Evolutionary conservation across 768 basidiomycete species (phyloP).

Genomic region (Leucocoprinus leucothites): DNA sequence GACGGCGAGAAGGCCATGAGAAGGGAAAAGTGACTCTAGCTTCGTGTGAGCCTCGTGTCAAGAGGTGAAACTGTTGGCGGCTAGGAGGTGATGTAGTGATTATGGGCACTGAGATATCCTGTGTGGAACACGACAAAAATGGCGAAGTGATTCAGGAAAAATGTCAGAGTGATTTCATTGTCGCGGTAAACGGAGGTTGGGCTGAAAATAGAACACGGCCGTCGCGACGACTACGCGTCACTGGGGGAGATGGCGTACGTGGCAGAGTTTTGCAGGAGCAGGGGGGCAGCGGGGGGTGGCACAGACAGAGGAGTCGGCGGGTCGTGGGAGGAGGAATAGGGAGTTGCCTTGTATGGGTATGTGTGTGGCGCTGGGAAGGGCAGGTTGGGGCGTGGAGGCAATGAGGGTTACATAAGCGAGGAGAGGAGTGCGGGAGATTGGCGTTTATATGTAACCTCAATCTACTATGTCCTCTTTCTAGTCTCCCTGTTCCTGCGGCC

Average conservation of each 20-base stretch:
- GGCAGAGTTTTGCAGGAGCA: no score
- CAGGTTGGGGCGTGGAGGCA: constrained; percentile 2
- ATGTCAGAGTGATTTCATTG: no score
- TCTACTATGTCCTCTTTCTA: constrained; percentile 42
- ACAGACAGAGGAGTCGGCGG: not conserved
- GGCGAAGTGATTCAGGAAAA: constrained; percentile 3
- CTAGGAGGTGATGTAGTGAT: not conserved
- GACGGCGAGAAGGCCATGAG: not conserved
- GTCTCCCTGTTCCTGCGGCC: constrained; percentile 17
- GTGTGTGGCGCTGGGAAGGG: not conserved
- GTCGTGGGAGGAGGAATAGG: no score
- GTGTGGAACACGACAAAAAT: not conserved
- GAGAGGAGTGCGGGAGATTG: constrained; percentile 3
- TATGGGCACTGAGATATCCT: no score
- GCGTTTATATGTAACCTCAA: constrained; percentile 25
- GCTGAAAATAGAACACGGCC: no score
- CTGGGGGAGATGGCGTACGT: no score
- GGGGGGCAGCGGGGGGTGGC: no score
- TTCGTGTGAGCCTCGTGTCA: constrained; percentile 13
- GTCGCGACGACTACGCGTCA: no score
- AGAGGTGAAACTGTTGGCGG: not conserved
- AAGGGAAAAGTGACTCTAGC: not conserved
- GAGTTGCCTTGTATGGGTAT: no score
- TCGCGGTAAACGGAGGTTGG: no score
- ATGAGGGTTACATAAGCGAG: constrained; percentile 6